Evolutionary conservation across 805 yeast genomes (phyloP).

Genomic region (Clavispora asparagi): DNA sequence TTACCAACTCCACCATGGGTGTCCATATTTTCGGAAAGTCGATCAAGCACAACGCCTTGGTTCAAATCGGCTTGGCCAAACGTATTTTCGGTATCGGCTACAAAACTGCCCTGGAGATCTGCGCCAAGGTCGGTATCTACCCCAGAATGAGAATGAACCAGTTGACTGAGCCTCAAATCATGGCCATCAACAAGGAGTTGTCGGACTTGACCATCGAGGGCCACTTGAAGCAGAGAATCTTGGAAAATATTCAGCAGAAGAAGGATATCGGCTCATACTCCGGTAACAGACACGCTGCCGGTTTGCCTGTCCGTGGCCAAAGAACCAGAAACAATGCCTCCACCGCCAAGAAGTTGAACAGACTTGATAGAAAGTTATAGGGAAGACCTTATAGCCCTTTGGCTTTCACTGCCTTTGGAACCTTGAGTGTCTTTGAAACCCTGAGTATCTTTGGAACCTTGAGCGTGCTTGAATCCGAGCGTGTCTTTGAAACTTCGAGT

Average conservation of each 20-base stretch:
- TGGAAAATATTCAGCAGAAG: conserved; percentile 75
- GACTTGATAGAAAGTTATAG: conserved; percentile 50
- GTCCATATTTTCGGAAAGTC: conserved; percentile 42
- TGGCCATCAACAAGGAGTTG: conserved; percentile 83
- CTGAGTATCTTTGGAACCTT: no score
- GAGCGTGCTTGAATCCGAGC: no score
- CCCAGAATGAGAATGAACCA: conserved; percentile 95
- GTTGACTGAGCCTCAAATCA: conserved; percentile 77
- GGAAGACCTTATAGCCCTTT: background rate
- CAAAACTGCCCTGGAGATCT: conserved; percentile 63
- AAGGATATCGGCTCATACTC: conserved; percentile 77
- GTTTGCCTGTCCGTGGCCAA: conserved; percentile 70
- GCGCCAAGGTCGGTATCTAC: conserved; percentile 85
- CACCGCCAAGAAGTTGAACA: conserved; percentile 85
- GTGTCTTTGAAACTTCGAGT: no score
- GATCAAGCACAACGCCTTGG: conserved; percentile 39
- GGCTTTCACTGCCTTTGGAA: no score
- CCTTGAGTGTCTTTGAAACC: no score
- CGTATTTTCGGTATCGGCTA: conserved; percentile 87
- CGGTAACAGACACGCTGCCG: conserved; percentile 86
- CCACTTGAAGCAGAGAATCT: conserved; percentile 64
- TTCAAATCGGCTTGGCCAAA: conserved; percentile 61
- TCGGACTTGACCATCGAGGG: conserved; percentile 81
- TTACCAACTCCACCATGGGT: conserved; percentile 24
- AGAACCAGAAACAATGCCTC: conserved; percentile 84